Evolutionary conservation across 1,284 basidiomycete species (phyloP), one percentile per base, ranked within the genome.

Genomic region (Rhodofomes roseus): DNA sequence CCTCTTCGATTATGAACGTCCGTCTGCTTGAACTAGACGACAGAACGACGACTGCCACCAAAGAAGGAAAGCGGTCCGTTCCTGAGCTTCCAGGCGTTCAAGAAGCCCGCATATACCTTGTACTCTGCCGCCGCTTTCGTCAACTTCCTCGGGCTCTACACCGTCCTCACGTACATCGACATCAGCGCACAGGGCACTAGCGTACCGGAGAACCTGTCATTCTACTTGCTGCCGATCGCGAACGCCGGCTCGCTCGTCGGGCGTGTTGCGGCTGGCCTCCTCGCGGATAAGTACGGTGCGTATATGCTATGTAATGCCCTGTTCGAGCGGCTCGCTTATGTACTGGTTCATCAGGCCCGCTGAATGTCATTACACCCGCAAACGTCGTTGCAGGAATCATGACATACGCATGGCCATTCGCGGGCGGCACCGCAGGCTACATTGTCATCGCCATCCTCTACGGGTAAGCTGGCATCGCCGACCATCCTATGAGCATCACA

Each of bases 381-480:
- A 83, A 80, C 0, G 63, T 76, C 9, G 34, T 78, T 11, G 78
- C 83, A 1, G 84, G 76, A 0, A 69, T 84, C 31, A 63, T 85
- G 18, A 86, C 84, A 1, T 82, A 78, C 62, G 76, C 77, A 3
- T 88, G 85, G 86, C 85, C 86, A 9, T 82, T 80, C 63, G 78
- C 80, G 0, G 68, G 66, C 34, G 75, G 71, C 18, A 63, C 76
- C 34, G 73, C 68, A 0, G 73, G 77, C 1, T 71, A 82, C 31
- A 76, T 81, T 11, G 74, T 69, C 9, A 70, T 87, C 31, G 78
- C 81, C 3, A 62, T 85, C 16, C 58, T 85, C 25, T 82, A 82
- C 62, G 85, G 84, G 79, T 84, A 62, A 23, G 74, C 27, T 7
- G 6, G 8, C 36, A 37, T 57, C 29, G 14, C 41, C 34, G 9